Base-by-base conservation (phyloP, 2,329 filamentous ascomycete genomes). In the Hypoxylon sp. region DNA sequence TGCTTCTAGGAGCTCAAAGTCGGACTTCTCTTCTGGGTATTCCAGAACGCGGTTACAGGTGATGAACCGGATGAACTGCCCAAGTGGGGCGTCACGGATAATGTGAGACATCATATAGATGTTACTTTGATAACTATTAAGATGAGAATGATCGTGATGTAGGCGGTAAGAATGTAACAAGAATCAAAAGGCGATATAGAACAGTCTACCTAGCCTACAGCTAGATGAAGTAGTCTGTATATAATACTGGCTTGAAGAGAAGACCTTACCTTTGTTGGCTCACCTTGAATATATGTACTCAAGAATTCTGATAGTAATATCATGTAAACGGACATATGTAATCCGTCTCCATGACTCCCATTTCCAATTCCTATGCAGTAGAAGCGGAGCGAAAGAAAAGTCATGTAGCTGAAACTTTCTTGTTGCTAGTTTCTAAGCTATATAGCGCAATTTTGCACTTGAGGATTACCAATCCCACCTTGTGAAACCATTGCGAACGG, bases 11-110 rank as follows among this genome's bases (percentile, higher is more conserved):
- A 75, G 67, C 27, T 66, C 56, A 62, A 74, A 75, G 59, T 68
- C 62, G 46, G 67, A 21, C 31, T 68, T 51, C 65, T 72, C 72
- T 59, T 75, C 71, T 15, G 70, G 65, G 24, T 74, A 75, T 52
- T 66, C 61, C 15, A 74, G 62, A 2, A 73, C 27, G 11, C 71
- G 73, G 63, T 77, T 77, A 17, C 67, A 47, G 6, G 74, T 77
- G n/a, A 76, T 17, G 6, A 75, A 69, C 6, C 78, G 76, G 48
- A 80, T 64, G 29, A 75, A 46, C 8, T 73, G 72, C 37, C 78
- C 78, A 24, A 77, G 39, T 19, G 75, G 72, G 44, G 75, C 71
- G 42, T 76, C 75, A 44, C 73, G 69, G 54, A 76, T 62, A 21
- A 73, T 42, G 21, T 52, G 32, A 3, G 68, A 71, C 70, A 72